phyloP scores from a whole-genome alignment of 2,329 filamentous ascomycete species.

The Fusarium nurragi region DNA sequence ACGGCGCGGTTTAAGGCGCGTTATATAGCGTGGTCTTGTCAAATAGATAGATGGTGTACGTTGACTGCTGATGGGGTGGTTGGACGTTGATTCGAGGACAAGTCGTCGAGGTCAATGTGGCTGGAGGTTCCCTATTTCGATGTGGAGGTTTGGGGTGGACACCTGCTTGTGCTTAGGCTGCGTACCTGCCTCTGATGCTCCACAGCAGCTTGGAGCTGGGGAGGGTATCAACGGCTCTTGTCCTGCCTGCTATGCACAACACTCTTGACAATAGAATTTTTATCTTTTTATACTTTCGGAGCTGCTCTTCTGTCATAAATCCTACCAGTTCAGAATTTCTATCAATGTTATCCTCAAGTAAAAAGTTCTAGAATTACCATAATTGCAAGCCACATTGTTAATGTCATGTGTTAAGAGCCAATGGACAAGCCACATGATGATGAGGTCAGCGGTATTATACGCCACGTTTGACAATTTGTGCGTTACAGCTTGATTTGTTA shows the following conservation, averaged over 20 bases:
- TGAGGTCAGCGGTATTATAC: conserved; percentile 27
- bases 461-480: conserved; percentile 8
- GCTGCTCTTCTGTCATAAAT: too few species aligned
- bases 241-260: not conserved
- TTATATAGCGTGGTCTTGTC: not conserved
- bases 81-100: conserved; percentile 33
- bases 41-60: not conserved
- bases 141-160: conserved; percentile 37
- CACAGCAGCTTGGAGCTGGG: conserved; percentile 28
- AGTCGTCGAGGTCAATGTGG: conserved; percentile 40
- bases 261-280: not conserved
- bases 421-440: conserved; percentile 29
- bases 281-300: not conserved
- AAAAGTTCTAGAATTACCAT: not conserved
- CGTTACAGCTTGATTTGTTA: conserved; percentile 8
- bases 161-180: conserved; percentile 22
- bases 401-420: conserved; percentile 21
- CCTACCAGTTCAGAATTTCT: too few species aligned
- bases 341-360: not conserved
- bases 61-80: conserved; percentile 10
- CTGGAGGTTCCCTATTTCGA: conserved; percentile 42
- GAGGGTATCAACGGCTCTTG: not conserved
- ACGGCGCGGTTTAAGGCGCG: conserved; percentile 13
- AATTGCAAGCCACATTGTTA: conserved; percentile 21
- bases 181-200: conserved; percentile 35